Base-by-base conservation (phyloP, 257 asterid species). In the Solanum rostratum region DNA sequence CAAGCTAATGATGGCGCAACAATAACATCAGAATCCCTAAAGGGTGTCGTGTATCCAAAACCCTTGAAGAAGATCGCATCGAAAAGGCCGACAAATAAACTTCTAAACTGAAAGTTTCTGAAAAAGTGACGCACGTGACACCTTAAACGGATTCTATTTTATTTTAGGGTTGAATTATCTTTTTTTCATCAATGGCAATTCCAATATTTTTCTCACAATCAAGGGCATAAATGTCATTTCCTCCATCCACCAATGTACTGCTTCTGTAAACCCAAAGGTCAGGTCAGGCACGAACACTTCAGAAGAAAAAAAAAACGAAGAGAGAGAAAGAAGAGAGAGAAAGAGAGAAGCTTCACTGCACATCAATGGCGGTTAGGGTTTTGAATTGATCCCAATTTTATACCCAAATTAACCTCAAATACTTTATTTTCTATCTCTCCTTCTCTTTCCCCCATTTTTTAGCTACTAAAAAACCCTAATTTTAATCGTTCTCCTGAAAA, bases 341-440 rank as follows among this genome's bases (percentile, higher is more conserved):
- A 20, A 12, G 52, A 57, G 30, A 41, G 82, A 74, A 80, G 84
- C 54, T 84, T 84, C 85, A 86, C 82, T 73, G 24, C 57, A 45
- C 59, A 70, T 81, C 90, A 86, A 89, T 93, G 92, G 93, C 87
- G 90, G 88, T 91, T 91, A 91, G 95, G 92, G 93, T 91, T 94
- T 90, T 87, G 46, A 89, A 88, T 87, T 89, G 89, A 85, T 81
- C 81, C 81, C 81, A 50, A 74, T 4, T 46, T 74, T 87, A 84
- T 45, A 82, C 69, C 85, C 83, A 70, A 84, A 85, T 13, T 10
- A 46, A 22, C 85, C 55, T 45, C n/a, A 57, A 16, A 52, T 52
- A 37, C 62, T 84, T 30, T 46, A n/a, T 71, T 55, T 85, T 82
- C 76, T 65, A 66, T 81, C 54, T 43, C 83, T 37, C 50, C 76